Base-by-base conservation (phyloP, 2,329 filamentous ascomycete species). In the Penicillium sp. region DNA sequence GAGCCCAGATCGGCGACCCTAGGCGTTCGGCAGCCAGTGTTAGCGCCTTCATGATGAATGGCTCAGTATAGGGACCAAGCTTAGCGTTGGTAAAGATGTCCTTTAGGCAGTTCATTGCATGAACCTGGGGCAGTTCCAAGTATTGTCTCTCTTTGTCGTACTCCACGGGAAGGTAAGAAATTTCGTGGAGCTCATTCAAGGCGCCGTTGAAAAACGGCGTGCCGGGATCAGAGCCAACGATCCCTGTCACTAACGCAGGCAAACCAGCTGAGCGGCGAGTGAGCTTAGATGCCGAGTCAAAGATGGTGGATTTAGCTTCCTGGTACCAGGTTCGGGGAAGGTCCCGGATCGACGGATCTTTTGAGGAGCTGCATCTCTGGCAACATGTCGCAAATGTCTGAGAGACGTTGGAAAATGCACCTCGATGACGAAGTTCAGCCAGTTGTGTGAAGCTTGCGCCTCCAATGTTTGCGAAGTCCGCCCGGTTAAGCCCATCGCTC, bases 251-350 rank as follows among this genome's bases (percentile, higher is more conserved):
- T 59, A 97, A 81, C 8, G 90, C 88, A 0, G 94, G 94, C 41
- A 99, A 87, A 16, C 94, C 94, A 9, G 94, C 94, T 1, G 94
- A 99, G 58, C 95, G 82, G 51, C 94, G 82, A 2, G 95, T 99
- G 30, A 86, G 80, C 5, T 91, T 92, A 0, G 89, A 90, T 2
- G 84, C 84, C 67, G 94, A 89, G 26, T 83, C 83, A 57, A 84
- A 81, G 46, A 96, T 93, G 53, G 86, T 89, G 16, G 78, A 73
- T 26, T 92, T 74, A 0, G 89, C 84, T 48, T 72, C 64, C 64
- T 83, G 74, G 68, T 95, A 96, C 90, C 90, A 96, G 7, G 69
- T 65, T 9, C 81, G 70, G 2, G 92, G 81, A 18, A 89, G 71
- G 4, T 58, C 59, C 13, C 67, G 69, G n/a, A 81, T 69, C 8